Percentiles rank a stretch among this genome's conserved stretches.
Evolutionary conservation across 2,329 filamentous ascomycete genomes (phyloP).

Genomic region (Rutstroemia sp.): DNA sequence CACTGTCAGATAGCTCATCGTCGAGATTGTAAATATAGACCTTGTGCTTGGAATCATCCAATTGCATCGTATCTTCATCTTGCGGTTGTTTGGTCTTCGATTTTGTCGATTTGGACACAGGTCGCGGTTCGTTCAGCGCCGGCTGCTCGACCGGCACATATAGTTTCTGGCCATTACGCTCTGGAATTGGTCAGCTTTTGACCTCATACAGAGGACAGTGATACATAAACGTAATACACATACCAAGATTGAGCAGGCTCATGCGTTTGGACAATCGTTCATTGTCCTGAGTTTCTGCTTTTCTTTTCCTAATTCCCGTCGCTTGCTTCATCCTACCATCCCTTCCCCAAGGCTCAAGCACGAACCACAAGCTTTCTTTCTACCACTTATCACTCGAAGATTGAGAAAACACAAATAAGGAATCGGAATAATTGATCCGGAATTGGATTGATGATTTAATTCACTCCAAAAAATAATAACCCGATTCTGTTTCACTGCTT

Average conservation of each 20-base stretch:
- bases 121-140: conserved; percentile 15
- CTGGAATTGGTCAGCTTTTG: conserved; percentile 33
- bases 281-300: conserved; percentile 51
- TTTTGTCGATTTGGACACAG: conserved; percentile 14
- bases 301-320: conserved; percentile 42
- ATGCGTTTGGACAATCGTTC: conserved; percentile 80
- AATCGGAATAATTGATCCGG: not conserved
- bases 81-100: conserved; percentile 13
- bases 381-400: not conserved
- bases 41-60: conserved; percentile 78
- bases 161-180: conserved; percentile 55
- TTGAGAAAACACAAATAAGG: not conserved
- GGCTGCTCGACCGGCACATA: conserved; percentile 57
- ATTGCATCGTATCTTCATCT: conserved; percentile 61
- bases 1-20: conserved; percentile 69
- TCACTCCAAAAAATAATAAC: not conserved
- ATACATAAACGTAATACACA: conserved; percentile 21
- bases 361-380: conserved; percentile 3
- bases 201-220: conserved; percentile 4
- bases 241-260: conserved; percentile 76
- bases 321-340: conserved; percentile 27
- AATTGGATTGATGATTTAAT: not conserved
- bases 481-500: not conserved
- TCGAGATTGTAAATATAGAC: conserved; percentile 90
- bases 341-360: conserved; percentile 1